These are phyloP conservation scores for Eleusine indica DNA, from an alignment of 176 grass and related monocot species.

Conservation along the genomic window DNA sequence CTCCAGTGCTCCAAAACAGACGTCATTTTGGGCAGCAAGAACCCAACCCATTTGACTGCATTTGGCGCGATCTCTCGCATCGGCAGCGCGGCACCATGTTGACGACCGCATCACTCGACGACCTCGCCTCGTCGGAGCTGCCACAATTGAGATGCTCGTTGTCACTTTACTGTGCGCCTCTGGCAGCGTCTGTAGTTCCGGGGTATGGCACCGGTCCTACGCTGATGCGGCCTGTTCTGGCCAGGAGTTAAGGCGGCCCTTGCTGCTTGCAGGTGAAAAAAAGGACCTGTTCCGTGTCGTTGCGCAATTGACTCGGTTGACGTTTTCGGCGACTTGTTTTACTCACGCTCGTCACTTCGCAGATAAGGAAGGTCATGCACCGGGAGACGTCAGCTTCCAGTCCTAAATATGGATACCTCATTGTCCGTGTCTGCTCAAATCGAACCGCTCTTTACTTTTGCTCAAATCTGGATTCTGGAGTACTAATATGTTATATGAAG, in stretches of 20 bases:
- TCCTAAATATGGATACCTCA: background rate
- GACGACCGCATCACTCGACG: background rate
- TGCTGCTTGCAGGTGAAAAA: constrained; percentile 23
- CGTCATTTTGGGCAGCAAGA: background rate
- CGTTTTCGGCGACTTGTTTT: constrained; percentile 16
- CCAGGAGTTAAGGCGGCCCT: constrained; percentile 6
- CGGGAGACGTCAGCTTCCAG: background rate
- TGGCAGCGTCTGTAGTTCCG: background rate
- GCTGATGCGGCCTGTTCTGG: background rate
- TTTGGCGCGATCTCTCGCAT: background rate
- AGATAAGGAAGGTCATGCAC: background rate
- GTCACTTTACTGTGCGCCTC: constrained; percentile 4
- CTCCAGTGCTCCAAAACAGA: background rate
- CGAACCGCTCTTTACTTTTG: background rate
- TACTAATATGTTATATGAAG: background rate
- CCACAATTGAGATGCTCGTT: background rate
- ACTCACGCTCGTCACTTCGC: background rate
- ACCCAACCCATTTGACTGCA: background rate
- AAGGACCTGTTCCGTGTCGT: constrained; percentile 2
- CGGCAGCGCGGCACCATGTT: background rate
- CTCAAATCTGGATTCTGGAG: background rate
- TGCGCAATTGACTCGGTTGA: background rate
- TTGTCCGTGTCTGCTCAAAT: background rate
- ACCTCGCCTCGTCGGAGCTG: constrained; percentile 21
- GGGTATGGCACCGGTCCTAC: background rate